Base-by-base conservation (phyloP, 768 basidiomycete genomes). In the Fistulinella prunicolor region DNA sequence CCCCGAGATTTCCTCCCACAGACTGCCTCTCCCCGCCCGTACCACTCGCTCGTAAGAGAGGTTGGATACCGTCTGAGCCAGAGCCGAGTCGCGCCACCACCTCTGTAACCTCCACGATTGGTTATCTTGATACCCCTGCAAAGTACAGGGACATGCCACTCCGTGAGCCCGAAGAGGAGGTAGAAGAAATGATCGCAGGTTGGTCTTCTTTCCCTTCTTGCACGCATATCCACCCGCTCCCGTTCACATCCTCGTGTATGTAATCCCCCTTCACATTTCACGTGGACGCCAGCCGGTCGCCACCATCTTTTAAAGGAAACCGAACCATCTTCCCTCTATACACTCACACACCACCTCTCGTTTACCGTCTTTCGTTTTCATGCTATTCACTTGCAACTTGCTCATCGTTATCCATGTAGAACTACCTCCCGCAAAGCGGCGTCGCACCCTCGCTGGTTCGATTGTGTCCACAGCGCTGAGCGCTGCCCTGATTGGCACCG, bases 401-500 rank as follows among this genome's bases (percentile, higher is more conserved):
- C 65, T 79, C 50, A 61, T 79, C 49, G 59, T 76, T 46, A 65
- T 78, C 46, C 71, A 79, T 73, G 68, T 85, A 89, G 88, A 89
- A 62, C 64, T 85, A 42, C 83, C 83, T 23, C 84, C 88, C 39
- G 72, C 81, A 57, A 92, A 91, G 74, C 83, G 84, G 62, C 86
- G 88, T 51, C 81, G 85, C 59, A 85, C 85, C 51, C 76, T 91
- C 67, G 85, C 88, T 54, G 87, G 87, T 53, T 85, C 86, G 49
- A 84, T 93, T 60, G 80, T 91, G 53, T 86, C 87, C 14, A 87
- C 88, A 26, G 89, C 90, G 46, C 72, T 92, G 68, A 88, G 79
- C 69, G 89, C 89, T 54, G 90, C 88, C 38, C 78, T 93, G 49
- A 87, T 93, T 51, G 87, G 89, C 49, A 85, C 87, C 19, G 90